Percentiles rank a stretch among this genome's conserved stretches.
These are phyloP conservation scores for Bromus sterilis DNA, from an alignment of 176 grass and related monocot species.

Conservation along the genomic window DNA sequence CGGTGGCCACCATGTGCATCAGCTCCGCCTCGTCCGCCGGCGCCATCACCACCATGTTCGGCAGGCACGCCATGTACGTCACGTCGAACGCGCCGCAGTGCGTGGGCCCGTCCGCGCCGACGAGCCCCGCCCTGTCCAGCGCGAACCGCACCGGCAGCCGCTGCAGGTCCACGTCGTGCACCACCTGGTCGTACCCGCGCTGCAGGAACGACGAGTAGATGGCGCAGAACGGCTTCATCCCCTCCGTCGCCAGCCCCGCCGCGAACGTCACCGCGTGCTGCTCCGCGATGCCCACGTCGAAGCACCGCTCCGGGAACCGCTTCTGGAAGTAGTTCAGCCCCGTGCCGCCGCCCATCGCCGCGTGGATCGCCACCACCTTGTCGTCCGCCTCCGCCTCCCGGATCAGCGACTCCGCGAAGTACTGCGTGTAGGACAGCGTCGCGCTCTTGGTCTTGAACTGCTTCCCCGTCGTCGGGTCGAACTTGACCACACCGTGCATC, in stretches of 20 bases:
- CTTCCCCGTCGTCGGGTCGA: constrained; percentile 62
- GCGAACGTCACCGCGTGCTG: constrained; percentile 98
- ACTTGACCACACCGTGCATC: constrained; percentile 97
- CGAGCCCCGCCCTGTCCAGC: constrained; percentile 73
- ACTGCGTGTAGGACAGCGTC: constrained; percentile 71
- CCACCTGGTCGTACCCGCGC: constrained; percentile 98
- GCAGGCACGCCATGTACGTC: constrained; percentile 85
- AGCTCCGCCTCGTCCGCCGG: constrained; percentile 88
- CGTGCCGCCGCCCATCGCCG: constrained; percentile 93
- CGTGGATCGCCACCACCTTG: constrained; percentile 89
- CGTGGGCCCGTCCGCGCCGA: constrained; percentile 87
- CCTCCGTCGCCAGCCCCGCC: constrained; percentile 71
- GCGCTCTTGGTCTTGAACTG: constrained; percentile 51
- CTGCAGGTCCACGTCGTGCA: constrained; percentile 94
- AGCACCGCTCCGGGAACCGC: constrained; percentile 85
- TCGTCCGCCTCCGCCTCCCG: constrained; percentile 56
- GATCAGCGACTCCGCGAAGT: constrained; percentile 84
- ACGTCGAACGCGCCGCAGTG: constrained; percentile 97
- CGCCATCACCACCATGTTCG: constrained; percentile 99
- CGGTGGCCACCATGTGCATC: constrained; percentile 96
- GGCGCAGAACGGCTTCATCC: constrained; percentile 91
- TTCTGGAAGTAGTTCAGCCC: constrained; percentile 96
- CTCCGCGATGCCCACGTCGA: constrained; percentile 96
- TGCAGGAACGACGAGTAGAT: constrained; percentile 97
- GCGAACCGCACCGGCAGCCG: constrained; percentile 80